Conservation (phyloP, 2,329 filamentous ascomycete genomes). For the Parastagonospora avenae region DNA sequence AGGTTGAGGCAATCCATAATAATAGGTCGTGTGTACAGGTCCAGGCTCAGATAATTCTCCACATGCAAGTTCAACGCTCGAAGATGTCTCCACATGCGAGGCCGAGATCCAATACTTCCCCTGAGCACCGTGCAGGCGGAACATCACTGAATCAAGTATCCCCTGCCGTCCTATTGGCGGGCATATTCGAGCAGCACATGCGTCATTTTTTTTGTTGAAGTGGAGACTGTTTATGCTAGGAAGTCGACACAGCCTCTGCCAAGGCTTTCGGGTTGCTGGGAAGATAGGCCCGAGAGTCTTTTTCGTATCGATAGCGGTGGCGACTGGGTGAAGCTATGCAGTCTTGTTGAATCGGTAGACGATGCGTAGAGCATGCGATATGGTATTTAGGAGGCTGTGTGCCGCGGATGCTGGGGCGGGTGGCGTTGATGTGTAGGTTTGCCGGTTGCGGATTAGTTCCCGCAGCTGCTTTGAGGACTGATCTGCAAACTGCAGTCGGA, state of each 20-base stretch:
- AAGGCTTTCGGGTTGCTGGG: not conserved
- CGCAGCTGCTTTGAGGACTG: not conserved
- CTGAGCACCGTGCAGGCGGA: not conserved
- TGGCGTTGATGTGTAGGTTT: not conserved
- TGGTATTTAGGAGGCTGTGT: not conserved
- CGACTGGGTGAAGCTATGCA: not conserved
- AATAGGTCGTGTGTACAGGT: too few species aligned
- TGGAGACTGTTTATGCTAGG: not conserved
- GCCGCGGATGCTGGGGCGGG: not conserved
- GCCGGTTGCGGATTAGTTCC: not conserved
- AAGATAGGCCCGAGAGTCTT: not conserved
- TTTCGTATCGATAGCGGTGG: not conserved
- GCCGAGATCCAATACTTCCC: too few species aligned
- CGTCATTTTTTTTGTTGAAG: not conserved
- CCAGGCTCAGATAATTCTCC: too few species aligned
- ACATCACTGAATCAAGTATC: not conserved
- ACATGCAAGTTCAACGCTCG: too few species aligned
- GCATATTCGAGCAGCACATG: not conserved
- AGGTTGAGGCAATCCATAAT: not conserved
- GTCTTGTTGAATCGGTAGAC: not conserved
- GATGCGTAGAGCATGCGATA: not conserved
- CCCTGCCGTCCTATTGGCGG: not conserved
- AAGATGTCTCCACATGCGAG: too few species aligned
- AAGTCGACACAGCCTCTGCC: conserved; percentile 1
- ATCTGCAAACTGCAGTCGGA: not conserved